Base-by-base conservation (phyloP, 495 filamentous ascomycete genomes). In the Penicillium paxilli region DNA sequence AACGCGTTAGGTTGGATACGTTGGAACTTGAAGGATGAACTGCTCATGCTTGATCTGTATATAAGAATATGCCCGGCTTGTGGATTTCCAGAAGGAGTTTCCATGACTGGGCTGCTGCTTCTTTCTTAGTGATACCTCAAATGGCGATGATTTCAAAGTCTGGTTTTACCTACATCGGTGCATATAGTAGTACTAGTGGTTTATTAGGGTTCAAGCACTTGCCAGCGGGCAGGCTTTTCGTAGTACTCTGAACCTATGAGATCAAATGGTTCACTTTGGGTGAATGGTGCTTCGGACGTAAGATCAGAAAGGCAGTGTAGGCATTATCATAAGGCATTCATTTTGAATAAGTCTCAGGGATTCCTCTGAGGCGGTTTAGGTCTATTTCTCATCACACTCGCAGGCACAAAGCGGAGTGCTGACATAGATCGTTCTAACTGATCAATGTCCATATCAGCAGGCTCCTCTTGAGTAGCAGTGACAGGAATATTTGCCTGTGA, bases 401-500 rank as follows among this genome's bases (percentile, higher is more conserved):
- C 70, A 16, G 92, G 92, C 7, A 96, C 84, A 64, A 97, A 92
- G 44, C 85, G 87, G 32, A 97, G 70, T 0, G 88, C 80, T 5
- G 89, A 88, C 90, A 97, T 92, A 4, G 89, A 89, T 23, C 78
- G 79, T n/a, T 85, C 77, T 10, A 96, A 72, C 49, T 86, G 82
- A 19, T 87, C 83, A 68, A 96, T 86, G 20, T 86, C 85, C 21
- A 75, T 73, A 54, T 88, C 84, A 9, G 69, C 68, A 19, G 63
- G 1, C 7, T 26, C 17, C n/a, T 49, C 38, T 24, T 50, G 20
- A 41, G 47, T 23, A 3, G 37, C 11, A 19, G 53, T 30, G 19
- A 40, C 22, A 5, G 45, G 33, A 33, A 58, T 28, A 23, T 60
- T 51, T 12, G 64, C 35, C 52, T 67, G 60, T 41, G 72, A 71